Percentiles rank a stretch among this genome's conserved stretches.
Evolutionary conservation across 2,329 filamentous ascomycete species (phyloP).

Genomic region (Diaporthe capsici): DNA sequence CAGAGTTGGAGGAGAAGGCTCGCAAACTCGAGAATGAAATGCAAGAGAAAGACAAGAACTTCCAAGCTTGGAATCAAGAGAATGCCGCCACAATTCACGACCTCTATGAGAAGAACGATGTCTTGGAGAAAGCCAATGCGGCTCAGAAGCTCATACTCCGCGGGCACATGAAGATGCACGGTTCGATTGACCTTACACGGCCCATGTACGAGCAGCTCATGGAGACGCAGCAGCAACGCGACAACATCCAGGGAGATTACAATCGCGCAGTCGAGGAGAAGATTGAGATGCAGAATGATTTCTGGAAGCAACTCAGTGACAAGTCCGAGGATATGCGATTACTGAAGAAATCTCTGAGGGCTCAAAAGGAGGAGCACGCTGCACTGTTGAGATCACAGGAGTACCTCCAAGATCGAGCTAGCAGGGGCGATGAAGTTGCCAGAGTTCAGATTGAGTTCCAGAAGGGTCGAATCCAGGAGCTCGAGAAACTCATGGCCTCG

Average conservation of each 20-base stretch:
- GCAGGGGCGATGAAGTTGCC: neutral
- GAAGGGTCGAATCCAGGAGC: neutral
- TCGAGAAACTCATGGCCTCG: neutral
- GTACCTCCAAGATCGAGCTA: neutral
- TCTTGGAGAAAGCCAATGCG: neutral
- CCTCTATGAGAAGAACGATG: neutral
- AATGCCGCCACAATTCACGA: neutral
- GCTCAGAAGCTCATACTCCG: neutral
- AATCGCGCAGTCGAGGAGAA: neutral
- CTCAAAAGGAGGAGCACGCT: no score
- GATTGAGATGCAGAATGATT: neutral
- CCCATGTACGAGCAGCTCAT: neutral
- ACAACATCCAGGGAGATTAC: neutral
- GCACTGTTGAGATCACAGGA: neutral
- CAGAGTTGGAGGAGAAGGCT: neutral
- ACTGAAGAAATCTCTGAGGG: neutral
- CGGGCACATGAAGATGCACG: neutral
- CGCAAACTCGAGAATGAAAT: neutral
- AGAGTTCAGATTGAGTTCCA: neutral
- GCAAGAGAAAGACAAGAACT: neutral
- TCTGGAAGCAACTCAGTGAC: neutral
- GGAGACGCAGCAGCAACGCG: neutral
- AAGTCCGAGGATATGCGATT: neutral
- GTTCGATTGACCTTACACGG: neutral
- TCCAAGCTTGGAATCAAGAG: no score